Base-by-base conservation (phyloP, 2,329 filamentous ascomycete genomes). In the Epicoccum nigrum region DNA sequence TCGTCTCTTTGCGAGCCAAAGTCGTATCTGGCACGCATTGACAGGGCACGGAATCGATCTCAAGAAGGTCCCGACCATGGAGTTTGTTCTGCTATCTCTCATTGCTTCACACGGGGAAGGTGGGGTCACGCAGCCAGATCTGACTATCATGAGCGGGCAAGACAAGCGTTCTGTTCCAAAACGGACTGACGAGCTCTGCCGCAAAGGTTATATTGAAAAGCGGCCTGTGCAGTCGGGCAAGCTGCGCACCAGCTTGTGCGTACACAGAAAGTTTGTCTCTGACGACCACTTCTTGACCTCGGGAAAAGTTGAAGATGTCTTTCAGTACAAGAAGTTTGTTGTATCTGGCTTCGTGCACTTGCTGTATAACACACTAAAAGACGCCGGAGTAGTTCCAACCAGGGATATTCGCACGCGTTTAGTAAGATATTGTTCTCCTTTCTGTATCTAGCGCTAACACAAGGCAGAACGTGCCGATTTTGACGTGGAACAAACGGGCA, bases 91-190 rank as follows among this genome's bases (percentile, higher is more conserved):
- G 15, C 71, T 87, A 2, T 83, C 81, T 8, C 78, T 85, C 43
- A 85, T 87, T 55, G 83, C 83, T 6, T 77, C 79, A 8, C 74
- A 74, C 47, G 81, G 83, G 34, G 71, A 75, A 15, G 67, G 74
- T 13, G 85, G 85, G 5, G 81, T 87, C 35, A 65, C 81, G 2
- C 85, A 87, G 63, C 79, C 82, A 2, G 78, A 83, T 2, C 68
- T 87, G 30, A 76, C 78, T 32, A 73, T 69, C 44, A 60, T 81
- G 17, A 84, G 82, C 56, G 81, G 81, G 5, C 85, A 87, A 69
- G 84, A 87, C 65, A 87, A 86, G 64, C 78, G 84, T 37, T 87
- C 85, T 1, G 80, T 87, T 2, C 85, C 85, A 1, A 77, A 81
- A 54, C 76, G 85, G 31, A 87, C 85, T 3, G 81, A 86, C 54